Conservation (phyloP, 106 monocot species). For the Hemerocallis citrina region DNA sequence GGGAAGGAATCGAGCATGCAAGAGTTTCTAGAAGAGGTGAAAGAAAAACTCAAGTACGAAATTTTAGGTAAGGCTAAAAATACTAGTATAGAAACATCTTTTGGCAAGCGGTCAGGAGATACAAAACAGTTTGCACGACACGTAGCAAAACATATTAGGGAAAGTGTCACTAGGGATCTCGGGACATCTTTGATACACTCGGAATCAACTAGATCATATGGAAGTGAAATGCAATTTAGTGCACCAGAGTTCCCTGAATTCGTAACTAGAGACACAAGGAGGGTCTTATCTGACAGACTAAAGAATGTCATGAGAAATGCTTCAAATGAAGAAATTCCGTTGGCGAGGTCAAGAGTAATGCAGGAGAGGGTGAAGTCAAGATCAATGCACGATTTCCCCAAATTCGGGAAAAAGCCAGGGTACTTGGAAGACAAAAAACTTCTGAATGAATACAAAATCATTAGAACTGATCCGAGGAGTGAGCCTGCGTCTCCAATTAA, state of each 20-base stretch:
- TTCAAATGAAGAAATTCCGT: conserved; percentile 14
- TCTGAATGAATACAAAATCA: conserved; percentile 24
- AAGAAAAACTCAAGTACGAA: conserved; percentile 65
- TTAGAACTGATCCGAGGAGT: conserved; percentile 20
- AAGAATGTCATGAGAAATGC: conserved; percentile 51
- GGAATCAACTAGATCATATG: conserved; percentile 43
- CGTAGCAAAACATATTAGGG: conserved; percentile 57
- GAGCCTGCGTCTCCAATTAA: conserved; percentile 38
- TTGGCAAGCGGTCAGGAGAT: conserved; percentile 13
- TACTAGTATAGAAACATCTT: conserved; percentile 9
- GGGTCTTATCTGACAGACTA: conserved; percentile 36
- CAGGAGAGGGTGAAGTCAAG: conserved; percentile 25
- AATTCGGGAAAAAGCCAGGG: conserved; percentile 19
- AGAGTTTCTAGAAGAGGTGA: conserved; percentile 81
- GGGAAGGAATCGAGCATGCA: conserved; percentile 43
- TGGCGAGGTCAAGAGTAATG: conserved; percentile 4
- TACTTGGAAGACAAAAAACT: conserved; percentile 29
- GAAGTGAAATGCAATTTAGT: conserved; percentile 17
- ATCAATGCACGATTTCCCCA: conserved; percentile 23
- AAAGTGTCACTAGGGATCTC: conserved; percentile 44
- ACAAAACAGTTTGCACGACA: conserved; percentile 47
- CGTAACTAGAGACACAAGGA: conserved; percentile 36
- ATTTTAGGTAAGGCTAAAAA: conserved; percentile 46
- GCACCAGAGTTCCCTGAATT: conserved; percentile 28
- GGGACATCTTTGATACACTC: conserved; percentile 35